A percentile compares a stretch with the other conserved stretches of the same genome.
Evolutionary conservation across 1,284 basidiomycete genomes (phyloP).

Genomic region (Boletus albobrunnescens): DNA sequence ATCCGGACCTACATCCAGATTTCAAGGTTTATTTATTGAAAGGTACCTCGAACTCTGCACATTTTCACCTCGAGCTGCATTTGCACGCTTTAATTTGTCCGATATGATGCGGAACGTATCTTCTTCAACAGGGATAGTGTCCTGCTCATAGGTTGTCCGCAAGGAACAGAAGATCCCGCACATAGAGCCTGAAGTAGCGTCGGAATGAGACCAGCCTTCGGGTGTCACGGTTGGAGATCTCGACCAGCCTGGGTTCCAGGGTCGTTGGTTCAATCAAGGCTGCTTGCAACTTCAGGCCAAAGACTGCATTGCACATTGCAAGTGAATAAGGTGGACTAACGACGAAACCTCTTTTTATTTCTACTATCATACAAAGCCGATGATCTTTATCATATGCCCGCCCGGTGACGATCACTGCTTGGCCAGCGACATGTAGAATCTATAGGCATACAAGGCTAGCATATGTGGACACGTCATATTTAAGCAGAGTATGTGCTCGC

Average conservation of each 20-base stretch:
- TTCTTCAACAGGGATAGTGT: constrained; percentile 5
- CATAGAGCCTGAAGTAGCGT: constrained; percentile 36
- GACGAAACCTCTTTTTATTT: constrained; percentile 8
- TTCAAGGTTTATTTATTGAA: neutral
- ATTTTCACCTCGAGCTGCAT: constrained; percentile 48
- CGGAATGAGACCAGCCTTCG: neutral
- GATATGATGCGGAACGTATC: constrained; percentile 29
- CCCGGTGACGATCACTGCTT: constrained; percentile 13
- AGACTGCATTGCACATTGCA: neutral
- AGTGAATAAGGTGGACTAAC: neutral
- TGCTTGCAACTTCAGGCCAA: no score
- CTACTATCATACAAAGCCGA: constrained; percentile 12
- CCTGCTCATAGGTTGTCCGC: constrained; percentile 12
- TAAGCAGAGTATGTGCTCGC: constrained; percentile 90
- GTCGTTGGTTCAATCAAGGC: no score
- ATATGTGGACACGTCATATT: constrained; percentile 23
- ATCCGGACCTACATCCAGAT: constrained; percentile 54
- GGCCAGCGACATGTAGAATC: constrained; percentile 13
- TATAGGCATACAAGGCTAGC: constrained; percentile 9
- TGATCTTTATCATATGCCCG: constrained; percentile 18
- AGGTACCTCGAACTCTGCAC: neutral
- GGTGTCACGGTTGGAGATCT: no score
- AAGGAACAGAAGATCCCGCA: constrained; percentile 49
- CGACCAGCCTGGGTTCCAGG: no score
- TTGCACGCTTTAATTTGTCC: constrained; percentile 40